A percentile compares a stretch with the other conserved stretches of the same genome.
These are phyloP conservation scores for Thielaviopsis euricoi DNA, from an alignment of 2,329 filamentous ascomycete species.

Conservation along the genomic window DNA sequence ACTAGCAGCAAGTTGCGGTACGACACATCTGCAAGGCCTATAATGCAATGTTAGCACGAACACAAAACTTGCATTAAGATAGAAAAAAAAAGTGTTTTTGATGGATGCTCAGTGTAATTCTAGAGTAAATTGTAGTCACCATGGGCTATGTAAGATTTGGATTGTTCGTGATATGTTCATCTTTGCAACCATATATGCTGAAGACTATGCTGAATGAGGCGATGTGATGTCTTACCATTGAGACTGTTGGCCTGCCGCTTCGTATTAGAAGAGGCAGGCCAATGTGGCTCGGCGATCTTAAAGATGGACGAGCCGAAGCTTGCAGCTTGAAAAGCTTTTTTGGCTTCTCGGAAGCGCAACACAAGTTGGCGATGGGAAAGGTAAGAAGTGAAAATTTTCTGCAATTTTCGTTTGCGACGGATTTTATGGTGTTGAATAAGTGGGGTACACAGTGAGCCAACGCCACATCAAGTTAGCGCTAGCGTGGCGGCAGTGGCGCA, in stretches of 20 bases:
- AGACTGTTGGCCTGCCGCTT: background rate
- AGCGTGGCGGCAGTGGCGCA: background rate
- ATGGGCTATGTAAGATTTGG: conserved; percentile 43
- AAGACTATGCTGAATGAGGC: background rate
- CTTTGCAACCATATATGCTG: conserved; percentile 11
- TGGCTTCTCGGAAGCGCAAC: background rate
- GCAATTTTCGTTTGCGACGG: conserved; percentile 1
- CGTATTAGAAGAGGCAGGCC: conserved; percentile 2
- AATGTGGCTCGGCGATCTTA: background rate
- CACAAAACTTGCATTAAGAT: conserved; percentile 1
- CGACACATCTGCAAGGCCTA: background rate
- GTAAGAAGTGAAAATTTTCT: conserved; percentile 7
- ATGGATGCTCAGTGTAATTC: conserved; percentile 38
- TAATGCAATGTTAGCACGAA: conserved; percentile 1
- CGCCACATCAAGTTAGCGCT: conserved; percentile 4
- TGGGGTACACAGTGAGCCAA: background rate
- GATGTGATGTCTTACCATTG: conserved; percentile 7
- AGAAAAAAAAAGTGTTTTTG: background rate
- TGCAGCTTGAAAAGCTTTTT: background rate
- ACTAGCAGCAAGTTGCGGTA: background rate
- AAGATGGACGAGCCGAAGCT: background rate
- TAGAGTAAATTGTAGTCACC: conserved; percentile 35
- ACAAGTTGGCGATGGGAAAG: background rate
- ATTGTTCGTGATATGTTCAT: conserved; percentile 36
- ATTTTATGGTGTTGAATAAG: conserved; percentile 8